These are phyloP conservation scores for Opeltia flavorubescens DNA, from an alignment of 495 filamentous ascomycete genomes.

Conservation along the genomic window DNA sequence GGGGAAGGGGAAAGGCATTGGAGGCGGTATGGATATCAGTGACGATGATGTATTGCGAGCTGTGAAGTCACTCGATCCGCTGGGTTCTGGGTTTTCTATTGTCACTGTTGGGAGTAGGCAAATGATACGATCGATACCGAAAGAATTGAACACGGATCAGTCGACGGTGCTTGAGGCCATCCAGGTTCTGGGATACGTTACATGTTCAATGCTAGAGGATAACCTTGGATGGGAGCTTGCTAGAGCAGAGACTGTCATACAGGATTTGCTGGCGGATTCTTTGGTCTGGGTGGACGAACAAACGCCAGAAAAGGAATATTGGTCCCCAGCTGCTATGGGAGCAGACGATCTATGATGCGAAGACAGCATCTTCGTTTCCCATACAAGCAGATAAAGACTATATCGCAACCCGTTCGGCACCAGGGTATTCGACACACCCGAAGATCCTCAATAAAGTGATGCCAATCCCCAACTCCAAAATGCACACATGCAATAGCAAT, in stretches of 20 bases:
- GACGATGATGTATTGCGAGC: slow-evolving; percentile 85
- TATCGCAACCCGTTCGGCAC: no score
- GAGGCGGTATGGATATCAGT: slow-evolving; percentile 61
- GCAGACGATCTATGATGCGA: not conserved
- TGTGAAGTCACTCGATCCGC: slow-evolving; percentile 71
- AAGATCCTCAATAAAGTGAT: not conserved
- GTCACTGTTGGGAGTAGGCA: slow-evolving; percentile 65
- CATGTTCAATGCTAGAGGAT: slow-evolving; percentile 77
- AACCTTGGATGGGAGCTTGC: slow-evolving; percentile 80
- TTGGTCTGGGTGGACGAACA: slow-evolving; percentile 92
- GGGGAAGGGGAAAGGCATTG: slow-evolving; percentile 52
- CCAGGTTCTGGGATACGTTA: slow-evolving; percentile 75
- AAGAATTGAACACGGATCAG: slow-evolving; percentile 93
- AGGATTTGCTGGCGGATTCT: slow-evolving; percentile 80
- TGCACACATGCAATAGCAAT: slow-evolving; percentile 5
- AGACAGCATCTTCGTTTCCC: no score
- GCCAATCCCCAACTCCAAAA: not conserved
- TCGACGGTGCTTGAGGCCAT: slow-evolving; percentile 80
- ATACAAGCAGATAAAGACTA: no score
- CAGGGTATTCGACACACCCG: not conserved
- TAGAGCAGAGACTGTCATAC: slow-evolving; percentile 73
- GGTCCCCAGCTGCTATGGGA: slow-evolving; percentile 47
- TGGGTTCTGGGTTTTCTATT: slow-evolving; percentile 77
- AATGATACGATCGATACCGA: slow-evolving; percentile 86
- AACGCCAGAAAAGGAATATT: slow-evolving; percentile 81